Base-by-base conservation (phyloP, 1,139 yeast species). In the Debaryomyces fabryi region DNA sequence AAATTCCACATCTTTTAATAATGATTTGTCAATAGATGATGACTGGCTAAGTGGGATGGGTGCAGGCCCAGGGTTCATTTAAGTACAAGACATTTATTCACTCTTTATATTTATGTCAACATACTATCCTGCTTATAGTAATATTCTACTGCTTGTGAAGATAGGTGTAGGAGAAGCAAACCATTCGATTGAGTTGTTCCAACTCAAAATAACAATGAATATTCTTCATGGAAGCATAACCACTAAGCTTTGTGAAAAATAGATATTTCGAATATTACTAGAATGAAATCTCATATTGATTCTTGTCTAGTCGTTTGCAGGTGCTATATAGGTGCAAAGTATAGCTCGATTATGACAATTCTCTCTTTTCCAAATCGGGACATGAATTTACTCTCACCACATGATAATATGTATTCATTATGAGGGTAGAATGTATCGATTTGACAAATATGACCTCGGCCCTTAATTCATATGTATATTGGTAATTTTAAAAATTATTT, bases 1-100 rank as follows among this genome's bases (percentile, higher is more conserved):
- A 30, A 32, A 43, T 39, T 24, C 49, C 32, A 25, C 51, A 15
- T 21, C 48, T 32, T 27, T 37, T 25, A 24, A 36, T 37, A 24
- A 34, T 43, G 32, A 47, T 25, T 27, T 36, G 40, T 6, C 52
- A 36, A 29, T 40, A 25, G 43, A 40, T 30, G 43, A 40, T 16
- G 74, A 70, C 52, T 71, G 76, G 76, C 61, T 71, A 45, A 65
- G 68, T 46, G 65, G 65, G 54, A 65, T 71, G 67, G 76, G 74
- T 0, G 60, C 72, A 2, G 74, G 74, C 0, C 73, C 74, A 0
- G 72, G 73, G 15, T 69, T 68, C 51, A 58, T 52, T 20, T 60
- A 44, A 45, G 12, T 30, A 30, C 15, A 29, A 15, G 25, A 25
- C 9, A 9, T 32, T 9, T 32, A 30, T 39, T 44, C 21, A 6